phyloP scores from a whole-genome alignment of 2,329 filamentous ascomycete species.

The Botryotinia calthae region DNA sequence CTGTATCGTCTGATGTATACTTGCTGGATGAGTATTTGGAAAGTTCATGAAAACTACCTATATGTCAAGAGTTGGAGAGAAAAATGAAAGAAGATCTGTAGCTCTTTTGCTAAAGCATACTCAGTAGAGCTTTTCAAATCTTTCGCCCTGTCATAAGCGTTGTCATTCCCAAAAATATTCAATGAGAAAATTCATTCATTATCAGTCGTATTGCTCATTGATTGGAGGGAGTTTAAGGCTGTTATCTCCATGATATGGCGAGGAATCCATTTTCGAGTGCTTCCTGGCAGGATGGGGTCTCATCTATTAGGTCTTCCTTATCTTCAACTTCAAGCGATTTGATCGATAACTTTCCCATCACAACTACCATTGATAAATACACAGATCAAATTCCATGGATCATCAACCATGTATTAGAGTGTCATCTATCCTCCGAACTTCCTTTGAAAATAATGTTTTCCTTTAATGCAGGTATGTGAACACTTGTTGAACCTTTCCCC shows the following conservation, averaged over 20 bases:
- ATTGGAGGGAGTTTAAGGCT: background rate
- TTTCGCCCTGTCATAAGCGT: background rate
- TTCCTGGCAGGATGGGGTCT: constrained; percentile 3
- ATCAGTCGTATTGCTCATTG: background rate
- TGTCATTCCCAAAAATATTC: background rate
- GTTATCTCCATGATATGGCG: background rate
- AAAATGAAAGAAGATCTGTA: background rate
- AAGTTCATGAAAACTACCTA: too few species aligned
- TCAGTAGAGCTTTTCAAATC: background rate
- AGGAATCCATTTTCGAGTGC: constrained; percentile 2
- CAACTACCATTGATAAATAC: constrained; percentile 19
- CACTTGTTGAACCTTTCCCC: background rate
- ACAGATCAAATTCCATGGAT: constrained; percentile 29
- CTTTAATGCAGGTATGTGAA: constrained; percentile 34
- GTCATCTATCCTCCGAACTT: constrained; percentile 25
- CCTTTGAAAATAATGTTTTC: constrained; percentile 36
- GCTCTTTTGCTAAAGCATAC: background rate
- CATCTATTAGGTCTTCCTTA: constrained; percentile 9
- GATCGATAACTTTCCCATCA: constrained; percentile 13
- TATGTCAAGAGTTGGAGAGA: background rate
- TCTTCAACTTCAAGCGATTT: constrained; percentile 4
- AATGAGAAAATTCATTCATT: background rate
- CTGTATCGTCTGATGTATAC: background rate
- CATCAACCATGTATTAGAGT: constrained; percentile 30
- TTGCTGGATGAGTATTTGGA: background rate